Evolutionary conservation across 2,329 filamentous ascomycete genomes (phyloP), one percentile per base, ranked within the genome.

Genomic region (Diaporthe sp.): DNA sequence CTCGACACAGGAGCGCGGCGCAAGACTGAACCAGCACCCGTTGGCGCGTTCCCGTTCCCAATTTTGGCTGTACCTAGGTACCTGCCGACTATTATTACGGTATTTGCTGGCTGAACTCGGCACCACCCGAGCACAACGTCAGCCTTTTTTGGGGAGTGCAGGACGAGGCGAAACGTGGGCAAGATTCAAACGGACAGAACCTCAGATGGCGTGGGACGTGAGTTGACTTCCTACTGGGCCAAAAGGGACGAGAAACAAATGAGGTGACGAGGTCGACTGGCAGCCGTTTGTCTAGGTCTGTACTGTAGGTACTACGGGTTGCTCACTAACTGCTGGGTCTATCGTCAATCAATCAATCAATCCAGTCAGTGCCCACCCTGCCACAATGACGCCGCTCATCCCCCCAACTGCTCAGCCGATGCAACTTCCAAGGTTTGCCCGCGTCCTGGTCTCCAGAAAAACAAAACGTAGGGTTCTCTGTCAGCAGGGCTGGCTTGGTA

Each of bases 71-170:
- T 64, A 42, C 58, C 38, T 38, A 15, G 28, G 33, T n/a, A 40
- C 38, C 35, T 6, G 35, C 42, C 57, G 35, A 61, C 40, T 25
- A 28, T 28, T 61, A 52, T 28, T 61, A 52, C 33, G n/a, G n/a
- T 52, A 19, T 38, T 54, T 30, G 52, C 52, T 54, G 52, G 45
- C 45, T 40, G 64, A 15, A 35, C 45, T 67, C 64, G 64, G 64
- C 64, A 67, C 30, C 64, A 52, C 64, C 64, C 64, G 64, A 67
- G 45, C 64, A 67, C 64, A 50, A 45, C 64, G 30, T 52, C 64
- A 52, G 64, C 45, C 64, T 28, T 67, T 52, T 33, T 25, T 67
- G 42, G 64, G 64, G 15, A 38, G n/a, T 19, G 45, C 45, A 52
- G 22, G 19, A 45, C 61, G 7, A 33, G 45, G 61, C 64, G 45